A percentile compares a stretch with the other conserved stretches of the same genome.
Conservation (phyloP, 768 basidiomycete genomes). For the Pleurotus ostreatus region DNA sequence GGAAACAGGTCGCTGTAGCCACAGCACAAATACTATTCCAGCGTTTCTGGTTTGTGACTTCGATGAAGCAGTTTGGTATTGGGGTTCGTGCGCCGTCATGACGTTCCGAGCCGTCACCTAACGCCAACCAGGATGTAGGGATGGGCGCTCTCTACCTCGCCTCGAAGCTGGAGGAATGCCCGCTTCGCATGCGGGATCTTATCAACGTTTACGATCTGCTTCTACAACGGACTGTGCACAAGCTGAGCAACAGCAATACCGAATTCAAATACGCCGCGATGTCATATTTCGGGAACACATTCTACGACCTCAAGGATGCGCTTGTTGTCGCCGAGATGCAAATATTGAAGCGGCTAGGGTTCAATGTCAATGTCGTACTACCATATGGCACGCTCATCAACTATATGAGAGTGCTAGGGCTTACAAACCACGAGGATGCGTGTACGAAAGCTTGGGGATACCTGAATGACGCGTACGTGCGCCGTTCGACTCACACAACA, state of each 20-base stretch:
- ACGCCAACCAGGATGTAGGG: constrained; percentile 61
- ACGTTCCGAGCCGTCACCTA: constrained; percentile 6
- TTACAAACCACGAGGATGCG: constrained; percentile 65
- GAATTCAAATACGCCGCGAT: constrained; percentile 74
- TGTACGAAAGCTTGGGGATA: constrained; percentile 89
- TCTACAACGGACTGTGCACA: constrained; percentile 66
- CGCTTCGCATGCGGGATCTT: constrained; percentile 87
- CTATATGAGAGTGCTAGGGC: constrained; percentile 86
- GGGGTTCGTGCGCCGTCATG: constrained; percentile 51
- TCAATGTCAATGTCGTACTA: constrained; percentile 89
- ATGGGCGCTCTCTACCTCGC: constrained; percentile 88
- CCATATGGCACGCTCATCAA: constrained; percentile 95
- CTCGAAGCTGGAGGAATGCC: constrained; percentile 91
- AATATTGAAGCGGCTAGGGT: constrained; percentile 90
- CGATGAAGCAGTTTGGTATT: constrained; percentile 92
- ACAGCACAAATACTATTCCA: constrained; percentile 97
- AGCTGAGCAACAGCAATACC: constrained; percentile 19
- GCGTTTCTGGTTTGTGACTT: constrained; percentile 93
- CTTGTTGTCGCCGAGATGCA: constrained; percentile 97
- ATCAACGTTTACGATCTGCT: constrained; percentile 93
- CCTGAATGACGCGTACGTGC: constrained; percentile 86
- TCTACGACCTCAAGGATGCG: constrained; percentile 93
- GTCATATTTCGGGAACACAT: constrained; percentile 85
- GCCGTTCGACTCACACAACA: neutral
- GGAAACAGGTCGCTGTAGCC: constrained; percentile 95